Evolutionary conservation across 2,329 filamentous ascomycete genomes (phyloP).

Genomic region (Monosporascus ibericus): DNA sequence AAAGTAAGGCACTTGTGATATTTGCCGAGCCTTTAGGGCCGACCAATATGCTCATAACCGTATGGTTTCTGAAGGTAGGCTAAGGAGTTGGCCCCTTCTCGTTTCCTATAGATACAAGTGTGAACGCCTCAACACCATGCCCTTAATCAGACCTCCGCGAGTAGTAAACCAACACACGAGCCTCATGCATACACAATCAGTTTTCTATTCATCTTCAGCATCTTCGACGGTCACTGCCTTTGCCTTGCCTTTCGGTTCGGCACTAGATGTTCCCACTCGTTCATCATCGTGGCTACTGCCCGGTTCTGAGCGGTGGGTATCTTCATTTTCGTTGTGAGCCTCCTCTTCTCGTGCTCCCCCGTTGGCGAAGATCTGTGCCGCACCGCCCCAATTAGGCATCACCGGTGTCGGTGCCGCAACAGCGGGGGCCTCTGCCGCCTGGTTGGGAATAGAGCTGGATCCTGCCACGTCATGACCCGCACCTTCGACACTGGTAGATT

Average conservation of each 20-base stretch:
- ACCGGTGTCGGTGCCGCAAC: constrained; percentile 44
- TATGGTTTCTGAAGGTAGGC: too few species aligned
- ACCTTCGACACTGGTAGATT: background rate
- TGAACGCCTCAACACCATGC: too few species aligned
- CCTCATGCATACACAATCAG: too few species aligned
- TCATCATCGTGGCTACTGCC: too few species aligned
- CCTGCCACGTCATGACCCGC: constrained; percentile 2
- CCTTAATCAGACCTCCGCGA: too few species aligned
- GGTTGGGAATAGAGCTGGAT: constrained; percentile 6
- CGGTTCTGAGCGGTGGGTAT: too few species aligned
- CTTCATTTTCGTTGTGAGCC: background rate
- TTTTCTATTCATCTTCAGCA: constrained; percentile 10
- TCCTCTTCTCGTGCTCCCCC: constrained; percentile 13
- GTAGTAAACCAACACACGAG: too few species aligned
- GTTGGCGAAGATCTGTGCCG: constrained; percentile 40
- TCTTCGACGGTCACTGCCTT: constrained; percentile 25
- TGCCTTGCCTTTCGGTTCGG: constrained; percentile 20
- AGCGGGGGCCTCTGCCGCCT: constrained; percentile 18
- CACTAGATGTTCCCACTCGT: constrained; percentile 1
- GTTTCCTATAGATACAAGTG: too few species aligned
- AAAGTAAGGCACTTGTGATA: too few species aligned
- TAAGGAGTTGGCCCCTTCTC: too few species aligned
- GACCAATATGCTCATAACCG: too few species aligned
- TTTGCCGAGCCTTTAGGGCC: too few species aligned
- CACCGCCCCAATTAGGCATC: constrained; percentile 45